A percentile compares a stretch with the other conserved stretches of the same genome.
Evolutionary conservation across 306 rosid species (phyloP).

Genomic region (Rosa persica): DNA sequence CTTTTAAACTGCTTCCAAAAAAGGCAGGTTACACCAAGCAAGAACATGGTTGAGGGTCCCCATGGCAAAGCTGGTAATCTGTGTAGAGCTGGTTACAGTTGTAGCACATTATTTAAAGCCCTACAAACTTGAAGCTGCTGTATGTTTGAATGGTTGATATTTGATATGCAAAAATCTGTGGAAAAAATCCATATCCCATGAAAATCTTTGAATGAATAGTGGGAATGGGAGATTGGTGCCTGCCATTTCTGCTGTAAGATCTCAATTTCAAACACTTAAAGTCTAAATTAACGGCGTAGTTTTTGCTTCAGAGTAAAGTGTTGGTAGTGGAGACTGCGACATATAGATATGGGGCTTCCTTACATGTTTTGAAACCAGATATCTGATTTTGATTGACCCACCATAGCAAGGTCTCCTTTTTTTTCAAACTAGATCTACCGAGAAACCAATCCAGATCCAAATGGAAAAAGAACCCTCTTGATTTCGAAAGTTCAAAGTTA

Average conservation of each 20-base stretch:
- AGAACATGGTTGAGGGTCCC: slow-evolving; percentile 11
- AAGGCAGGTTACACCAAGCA: background rate
- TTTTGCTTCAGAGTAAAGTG: slow-evolving; percentile 28
- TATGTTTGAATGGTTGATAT: background rate
- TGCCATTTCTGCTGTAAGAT: background rate
- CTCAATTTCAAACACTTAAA: background rate
- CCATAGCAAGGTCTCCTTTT: background rate
- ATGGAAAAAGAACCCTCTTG: background rate
- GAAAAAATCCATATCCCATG: background rate
- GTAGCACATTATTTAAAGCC: slow-evolving; percentile 7
- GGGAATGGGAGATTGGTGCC: slow-evolving; percentile 1
- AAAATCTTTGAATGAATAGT: slow-evolving; percentile 2
- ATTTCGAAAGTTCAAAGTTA: background rate
- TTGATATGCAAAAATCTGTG: background rate
- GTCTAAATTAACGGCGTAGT: slow-evolving; percentile 1
- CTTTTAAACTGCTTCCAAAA: background rate
- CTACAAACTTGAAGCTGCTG: slow-evolving; percentile 13
- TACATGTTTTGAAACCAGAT: background rate
- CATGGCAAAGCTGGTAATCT: background rate
- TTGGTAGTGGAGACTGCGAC: slow-evolving; percentile 16
- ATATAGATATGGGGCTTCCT: background rate
- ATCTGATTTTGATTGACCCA: background rate
- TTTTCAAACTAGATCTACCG: background rate
- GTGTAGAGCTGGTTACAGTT: slow-evolving; percentile 22
- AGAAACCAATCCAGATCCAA: background rate